Base-by-base conservation (phyloP, 805 yeast species). In the Teunomyces funiuensis region DNA sequence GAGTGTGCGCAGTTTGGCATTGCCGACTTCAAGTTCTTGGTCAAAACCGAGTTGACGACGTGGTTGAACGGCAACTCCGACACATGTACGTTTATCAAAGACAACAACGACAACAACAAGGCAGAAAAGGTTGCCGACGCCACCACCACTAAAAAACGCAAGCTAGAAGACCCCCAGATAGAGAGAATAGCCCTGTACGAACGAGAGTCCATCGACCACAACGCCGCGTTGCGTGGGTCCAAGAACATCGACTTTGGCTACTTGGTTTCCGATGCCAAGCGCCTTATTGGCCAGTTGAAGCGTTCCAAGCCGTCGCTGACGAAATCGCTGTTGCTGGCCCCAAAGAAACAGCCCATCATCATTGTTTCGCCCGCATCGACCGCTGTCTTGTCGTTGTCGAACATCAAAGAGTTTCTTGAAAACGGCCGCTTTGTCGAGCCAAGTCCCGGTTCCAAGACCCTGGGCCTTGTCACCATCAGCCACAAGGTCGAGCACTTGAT, bases 41-140 rank as follows among this genome's bases (percentile, higher is more conserved):
- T 88, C 53, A 82, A 95, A 63, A 82, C 88, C 6, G 96, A 91
- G 57, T 73, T 91, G 46, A 73, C 84, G 41, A 77, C 87, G 22
- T 90, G 93, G 89, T 73, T 91, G 39, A 76, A 75, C 45, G 96
- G 96, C 3, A 72, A 79, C 15, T 69, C 81, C 3, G 79, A 74
- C 28, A 70, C 74, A 17, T 80, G 87, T 47, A 76, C 79, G 40
- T 82, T 75, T 56, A 63, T 83, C 25, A 62, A 60, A 33, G 63
- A 63, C 26, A 47, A 45, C 2, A 43, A 29, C 13, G 40, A 37
- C 9, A 33, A 13, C 33, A 19, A 37, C 30, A 41, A 34, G 11
- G 13, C 43, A 25, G 41, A 19, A 15, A n/a, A n/a, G n/a, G 36
- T 20, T 10, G 20, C 23, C 5, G 34, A 31, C 6, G 39, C 20